Evolutionary conservation across 805 yeast species (phyloP).

Genomic region (Tetrapisispora iriomotensis): DNA sequence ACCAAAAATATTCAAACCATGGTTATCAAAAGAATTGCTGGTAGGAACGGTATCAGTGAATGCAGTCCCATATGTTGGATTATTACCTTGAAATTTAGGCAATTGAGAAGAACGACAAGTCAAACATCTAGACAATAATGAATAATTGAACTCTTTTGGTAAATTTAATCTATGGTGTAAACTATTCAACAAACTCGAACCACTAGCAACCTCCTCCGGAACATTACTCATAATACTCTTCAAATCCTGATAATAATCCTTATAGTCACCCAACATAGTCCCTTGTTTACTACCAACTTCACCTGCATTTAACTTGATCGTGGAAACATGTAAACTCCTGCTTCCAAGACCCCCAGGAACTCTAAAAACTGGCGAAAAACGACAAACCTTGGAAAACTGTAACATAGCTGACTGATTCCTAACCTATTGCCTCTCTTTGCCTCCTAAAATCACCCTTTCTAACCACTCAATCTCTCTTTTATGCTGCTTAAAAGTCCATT

Average conservation of each 20-base stretch:
- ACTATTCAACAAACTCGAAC: constrained; percentile 66
- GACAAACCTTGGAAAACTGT: too few species aligned
- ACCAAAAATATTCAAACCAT: constrained; percentile 76
- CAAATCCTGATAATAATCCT: constrained; percentile 16
- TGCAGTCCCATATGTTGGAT: constrained; percentile 11
- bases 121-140: constrained; percentile 73
- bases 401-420: too few species aligned
- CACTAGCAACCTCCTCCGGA: constrained; percentile 42
- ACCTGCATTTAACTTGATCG: too few species aligned
- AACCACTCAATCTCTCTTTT: too few species aligned
- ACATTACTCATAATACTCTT: constrained; percentile 14
- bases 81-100: constrained; percentile 10
- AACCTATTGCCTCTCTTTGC: too few species aligned
- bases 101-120: constrained; percentile 42
- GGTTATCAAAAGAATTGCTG: constrained; percentile 54
- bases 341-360: too few species aligned
- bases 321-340: too few species aligned
- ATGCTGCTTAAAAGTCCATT: too few species aligned
- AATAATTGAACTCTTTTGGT: constrained; percentile 44
- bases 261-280: constrained; percentile 18
- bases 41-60: constrained; percentile 26
- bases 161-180: constrained; percentile 68
- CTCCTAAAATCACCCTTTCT: too few species aligned
- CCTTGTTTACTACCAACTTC: too few species aligned
- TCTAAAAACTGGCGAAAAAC: too few species aligned